Evolutionary conservation across 129 eudicot genomes (phyloP).

Genomic region (Chrysanthemum makinoi): DNA sequence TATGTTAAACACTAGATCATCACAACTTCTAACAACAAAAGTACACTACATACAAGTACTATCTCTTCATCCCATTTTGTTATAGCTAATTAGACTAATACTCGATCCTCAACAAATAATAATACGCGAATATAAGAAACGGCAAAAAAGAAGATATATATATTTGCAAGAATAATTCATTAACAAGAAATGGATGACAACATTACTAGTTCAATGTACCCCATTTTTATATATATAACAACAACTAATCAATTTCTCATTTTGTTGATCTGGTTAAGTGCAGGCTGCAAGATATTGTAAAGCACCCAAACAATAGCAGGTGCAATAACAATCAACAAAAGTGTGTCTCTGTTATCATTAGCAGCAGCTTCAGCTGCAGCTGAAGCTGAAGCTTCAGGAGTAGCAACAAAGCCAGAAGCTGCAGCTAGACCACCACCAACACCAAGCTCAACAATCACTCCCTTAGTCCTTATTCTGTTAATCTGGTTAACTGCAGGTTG

Average conservation of each 20-base stretch:
- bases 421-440: constrained; percentile 73
- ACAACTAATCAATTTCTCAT: constrained; percentile 51
- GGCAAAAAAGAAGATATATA: constrained; percentile 17
- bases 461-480: constrained; percentile 68
- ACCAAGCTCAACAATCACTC: constrained; percentile 67
- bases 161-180: constrained; percentile 17
- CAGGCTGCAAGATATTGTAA: constrained; percentile 90
- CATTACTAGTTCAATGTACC: constrained; percentile 27
- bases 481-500: constrained; percentile 86
- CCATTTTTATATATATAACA: background rate
- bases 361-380: constrained; percentile 49
- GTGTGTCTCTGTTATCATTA: constrained; percentile 67
- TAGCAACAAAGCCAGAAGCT: constrained; percentile 44
- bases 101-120: too few relatives aligned
- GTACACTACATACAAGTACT: too few relatives aligned
- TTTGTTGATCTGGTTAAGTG: constrained; percentile 88
- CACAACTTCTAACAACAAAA: too few relatives aligned
- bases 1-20: too few relatives aligned
- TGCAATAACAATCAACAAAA: constrained; percentile 68
- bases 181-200: constrained; percentile 34
- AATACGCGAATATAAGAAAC: background rate
- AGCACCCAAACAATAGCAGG: constrained; percentile 93
- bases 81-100: too few relatives aligned
- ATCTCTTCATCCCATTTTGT: too few relatives aligned
- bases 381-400: constrained; percentile 56